phyloP scores from a whole-genome alignment of 106 monocot genomes.

The Xerophyta viscosa region DNA sequence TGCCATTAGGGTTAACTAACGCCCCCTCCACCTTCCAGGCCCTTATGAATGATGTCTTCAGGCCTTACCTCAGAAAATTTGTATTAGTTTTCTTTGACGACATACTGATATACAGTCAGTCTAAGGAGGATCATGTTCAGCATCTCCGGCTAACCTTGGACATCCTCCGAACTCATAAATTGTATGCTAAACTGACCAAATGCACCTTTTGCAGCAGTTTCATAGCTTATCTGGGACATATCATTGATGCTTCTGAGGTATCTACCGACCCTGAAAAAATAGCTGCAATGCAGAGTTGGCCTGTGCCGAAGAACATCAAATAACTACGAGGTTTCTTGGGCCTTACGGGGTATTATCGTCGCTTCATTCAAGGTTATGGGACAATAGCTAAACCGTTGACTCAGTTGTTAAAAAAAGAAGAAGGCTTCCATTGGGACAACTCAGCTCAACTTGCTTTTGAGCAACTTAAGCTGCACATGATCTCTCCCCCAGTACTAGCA shows the following conservation, averaged over 20 bases:
- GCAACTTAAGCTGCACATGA: neutral
- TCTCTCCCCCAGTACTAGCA: neutral
- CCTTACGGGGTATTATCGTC: neutral
- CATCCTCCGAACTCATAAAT: neutral
- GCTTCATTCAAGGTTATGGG: neutral
- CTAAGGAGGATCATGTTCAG: too few relatives aligned
- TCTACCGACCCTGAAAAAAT: neutral
- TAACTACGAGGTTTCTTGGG: neutral
- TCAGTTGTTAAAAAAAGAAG: neutral
- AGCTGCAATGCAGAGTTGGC: neutral
- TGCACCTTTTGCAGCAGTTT: neutral
- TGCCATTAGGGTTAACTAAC: too few relatives aligned
- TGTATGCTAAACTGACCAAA: neutral
- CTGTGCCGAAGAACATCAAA: neutral
- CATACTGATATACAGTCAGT: too few relatives aligned
- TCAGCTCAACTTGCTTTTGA: neutral
- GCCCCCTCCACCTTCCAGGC: too few relatives aligned
- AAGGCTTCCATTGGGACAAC: neutral
- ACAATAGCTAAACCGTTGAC: neutral
- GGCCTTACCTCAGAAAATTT: too few relatives aligned
- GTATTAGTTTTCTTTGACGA: too few relatives aligned
- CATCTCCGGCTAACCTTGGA: too few relatives aligned
- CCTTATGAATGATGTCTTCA: too few relatives aligned
- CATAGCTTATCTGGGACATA: neutral
- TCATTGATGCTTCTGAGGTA: neutral